Percentiles rank a stretch among this genome's conserved stretches.
These are phyloP conservation scores for Penicillium macrosclerotiorum DNA, from an alignment of 495 filamentous ascomycete genomes.

Conservation along the genomic window DNA sequence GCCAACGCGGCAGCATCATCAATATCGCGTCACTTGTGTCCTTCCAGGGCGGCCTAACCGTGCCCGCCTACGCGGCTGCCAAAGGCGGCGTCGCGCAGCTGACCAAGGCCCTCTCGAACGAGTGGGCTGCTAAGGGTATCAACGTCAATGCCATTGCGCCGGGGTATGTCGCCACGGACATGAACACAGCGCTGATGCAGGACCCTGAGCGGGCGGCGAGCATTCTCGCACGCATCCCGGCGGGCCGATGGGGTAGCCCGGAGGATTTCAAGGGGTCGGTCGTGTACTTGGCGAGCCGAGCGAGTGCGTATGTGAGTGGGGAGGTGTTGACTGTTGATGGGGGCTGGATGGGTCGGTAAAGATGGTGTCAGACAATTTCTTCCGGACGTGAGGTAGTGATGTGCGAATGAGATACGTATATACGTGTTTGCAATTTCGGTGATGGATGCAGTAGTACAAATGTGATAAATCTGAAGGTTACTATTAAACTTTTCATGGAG, in stretches of 20 bases:
- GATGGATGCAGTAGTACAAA: no score
- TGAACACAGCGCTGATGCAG: constrained; percentile 74
- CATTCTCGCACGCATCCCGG: constrained; percentile 75
- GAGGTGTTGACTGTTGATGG: constrained; percentile 79
- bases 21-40: constrained; percentile 76
- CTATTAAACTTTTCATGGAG: no score
- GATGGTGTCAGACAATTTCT: no score
- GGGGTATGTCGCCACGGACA: constrained; percentile 79
- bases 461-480: no score
- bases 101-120: constrained; percentile 78
- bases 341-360: constrained; percentile 88
- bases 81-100: constrained; percentile 80
- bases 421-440: no score
- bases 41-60: constrained; percentile 81
- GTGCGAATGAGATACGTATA: background rate
- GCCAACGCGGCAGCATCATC: constrained; percentile 68
- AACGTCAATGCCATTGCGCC: constrained; percentile 73
- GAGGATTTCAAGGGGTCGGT: constrained; percentile 41
- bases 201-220: constrained; percentile 60
- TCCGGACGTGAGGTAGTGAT: no score
- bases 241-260: constrained; percentile 59
- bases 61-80: constrained; percentile 78
- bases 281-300: constrained; percentile 45
- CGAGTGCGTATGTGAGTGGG: constrained; percentile 76
- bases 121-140: constrained; percentile 72